A percentile compares a stretch with the other conserved stretches of the same genome.
These are phyloP conservation scores for Carex littledalei DNA, from an alignment of 176 grass and related monocot species.

Conservation along the genomic window DNA sequence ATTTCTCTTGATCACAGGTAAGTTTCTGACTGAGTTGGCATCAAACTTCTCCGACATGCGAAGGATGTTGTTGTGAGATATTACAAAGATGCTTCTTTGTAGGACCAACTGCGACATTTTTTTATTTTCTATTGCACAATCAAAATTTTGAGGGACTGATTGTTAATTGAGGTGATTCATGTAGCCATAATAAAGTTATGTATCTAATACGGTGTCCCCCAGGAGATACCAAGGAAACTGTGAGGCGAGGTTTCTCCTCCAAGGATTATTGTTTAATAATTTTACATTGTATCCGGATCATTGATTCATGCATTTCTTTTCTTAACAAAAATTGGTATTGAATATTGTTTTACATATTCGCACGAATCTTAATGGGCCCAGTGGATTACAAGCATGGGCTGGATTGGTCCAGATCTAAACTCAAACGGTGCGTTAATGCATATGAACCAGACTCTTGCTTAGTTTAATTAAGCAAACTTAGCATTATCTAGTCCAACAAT, in stretches of 20 bases:
- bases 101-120: neutral
- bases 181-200: conserved; percentile 5
- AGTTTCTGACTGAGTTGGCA: conserved; percentile 59
- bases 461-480: neutral
- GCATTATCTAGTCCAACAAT: neutral
- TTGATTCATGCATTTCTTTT: neutral
- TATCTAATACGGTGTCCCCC: conserved; percentile 7
- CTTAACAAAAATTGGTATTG: neutral
- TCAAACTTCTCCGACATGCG: conserved; percentile 79
- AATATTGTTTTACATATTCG: no score
- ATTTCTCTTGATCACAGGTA: conserved; percentile 37
- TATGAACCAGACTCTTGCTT: no score
- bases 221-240: neutral
- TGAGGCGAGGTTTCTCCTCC: neutral
- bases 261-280: neutral
- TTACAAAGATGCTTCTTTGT: neutral
- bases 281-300: neutral
- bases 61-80: conserved; percentile 61
- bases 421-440: no score
- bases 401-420: no score
- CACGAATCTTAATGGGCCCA: no score
- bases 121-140: neutral
- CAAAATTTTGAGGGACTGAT: conserved; percentile 11
- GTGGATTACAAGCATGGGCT: no score
- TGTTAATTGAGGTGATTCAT: conserved; percentile 10